Evolutionary conservation across 2,329 filamentous ascomycete genomes (phyloP), one percentile per base, ranked within the genome.

Genomic region (Penicillium sp.): DNA sequence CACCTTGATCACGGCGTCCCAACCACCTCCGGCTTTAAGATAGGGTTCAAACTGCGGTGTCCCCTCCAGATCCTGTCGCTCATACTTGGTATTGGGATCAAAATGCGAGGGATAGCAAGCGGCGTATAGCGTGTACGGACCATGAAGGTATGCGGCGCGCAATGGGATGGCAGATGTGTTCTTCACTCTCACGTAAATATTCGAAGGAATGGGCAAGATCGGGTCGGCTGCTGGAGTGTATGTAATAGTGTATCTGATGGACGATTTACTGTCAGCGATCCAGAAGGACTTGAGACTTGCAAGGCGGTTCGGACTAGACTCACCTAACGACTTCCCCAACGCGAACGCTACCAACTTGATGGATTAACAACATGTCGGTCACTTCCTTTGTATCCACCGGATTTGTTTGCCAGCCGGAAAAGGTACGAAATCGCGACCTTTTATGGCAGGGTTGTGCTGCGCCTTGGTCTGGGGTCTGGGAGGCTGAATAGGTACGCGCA

Each of bases 31-130:
- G 9, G 94, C 92, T 79, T 97, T 97, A 69, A 99, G 82, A 79
- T 96, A 93, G 45, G 94, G 93, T 75, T 99, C 94, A 68, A 94
- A 99, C 65, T 96, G 89, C 16, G 94, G 94, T 1, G 88, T 82
- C 45, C 90, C 90, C 76, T 91, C 86, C 50, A 80, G 80, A 50
- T 86, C 82, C 1, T 87, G 82, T 49, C 87, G 80, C 55, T 86
- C 83, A 64, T 89, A 86, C 70, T 90, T 91, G 61, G 81, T 79
- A 74, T 96, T 91, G 2, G 93, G 91, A 66, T 92, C 83, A 77
- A 94, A 97, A 45, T 81, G 84, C 16, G 89, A 82, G 0, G 93
- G 91, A 66, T 95, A 96, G 25, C 91, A 89, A 49, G 92, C 86
- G 46, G 92, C 88, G 66, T 91, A 91, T 37, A 97, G 82, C 0